Evolutionary conservation across 2,329 filamentous ascomycete genomes (phyloP).

Genomic region (Aureobasidium melanogenum): DNA sequence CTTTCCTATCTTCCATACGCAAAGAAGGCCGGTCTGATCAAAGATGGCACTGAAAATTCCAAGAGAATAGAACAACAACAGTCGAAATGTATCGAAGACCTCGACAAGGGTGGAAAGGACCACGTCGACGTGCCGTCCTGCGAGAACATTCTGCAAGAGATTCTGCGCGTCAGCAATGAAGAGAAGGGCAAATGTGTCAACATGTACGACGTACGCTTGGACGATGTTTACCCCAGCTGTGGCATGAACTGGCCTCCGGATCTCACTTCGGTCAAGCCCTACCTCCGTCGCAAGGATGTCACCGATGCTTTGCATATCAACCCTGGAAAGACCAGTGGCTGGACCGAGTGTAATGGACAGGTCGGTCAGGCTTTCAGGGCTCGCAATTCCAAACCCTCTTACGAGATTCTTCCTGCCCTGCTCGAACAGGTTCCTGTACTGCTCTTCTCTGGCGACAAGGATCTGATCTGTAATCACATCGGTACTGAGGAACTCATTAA

Average conservation of each 20-base stretch:
- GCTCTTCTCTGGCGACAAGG: constrained; percentile 87
- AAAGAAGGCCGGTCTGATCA: constrained; percentile 65
- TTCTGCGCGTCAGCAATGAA: constrained; percentile 56
- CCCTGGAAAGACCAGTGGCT: constrained; percentile 71
- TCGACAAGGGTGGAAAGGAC: constrained; percentile 50
- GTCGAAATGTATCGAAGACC: constrained; percentile 54
- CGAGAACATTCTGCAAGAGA: constrained; percentile 64
- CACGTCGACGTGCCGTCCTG: constrained; percentile 62
- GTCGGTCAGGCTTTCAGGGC: constrained; percentile 66
- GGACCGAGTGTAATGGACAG: constrained; percentile 79
- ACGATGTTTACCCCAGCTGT: constrained; percentile 71
- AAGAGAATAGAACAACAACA: constrained; percentile 60
- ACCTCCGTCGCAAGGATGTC: constrained; percentile 76
- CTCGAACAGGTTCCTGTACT: constrained; percentile 69
- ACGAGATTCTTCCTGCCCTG: constrained; percentile 67
- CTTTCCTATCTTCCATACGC: constrained; percentile 74
- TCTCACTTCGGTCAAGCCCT: constrained; percentile 65
- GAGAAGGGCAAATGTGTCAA: constrained; percentile 63
- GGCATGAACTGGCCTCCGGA: constrained; percentile 99
- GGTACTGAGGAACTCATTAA: constrained; percentile 87
- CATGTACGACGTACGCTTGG: constrained; percentile 93
- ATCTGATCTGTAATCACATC: constrained; percentile 94
- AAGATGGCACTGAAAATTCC: constrained; percentile 55
- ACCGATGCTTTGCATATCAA: constrained; percentile 73
- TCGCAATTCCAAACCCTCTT: constrained; percentile 60